phyloP scores from a whole-genome alignment of 495 filamentous ascomycete genomes.

The Trichoderma asperelloides region DNA sequence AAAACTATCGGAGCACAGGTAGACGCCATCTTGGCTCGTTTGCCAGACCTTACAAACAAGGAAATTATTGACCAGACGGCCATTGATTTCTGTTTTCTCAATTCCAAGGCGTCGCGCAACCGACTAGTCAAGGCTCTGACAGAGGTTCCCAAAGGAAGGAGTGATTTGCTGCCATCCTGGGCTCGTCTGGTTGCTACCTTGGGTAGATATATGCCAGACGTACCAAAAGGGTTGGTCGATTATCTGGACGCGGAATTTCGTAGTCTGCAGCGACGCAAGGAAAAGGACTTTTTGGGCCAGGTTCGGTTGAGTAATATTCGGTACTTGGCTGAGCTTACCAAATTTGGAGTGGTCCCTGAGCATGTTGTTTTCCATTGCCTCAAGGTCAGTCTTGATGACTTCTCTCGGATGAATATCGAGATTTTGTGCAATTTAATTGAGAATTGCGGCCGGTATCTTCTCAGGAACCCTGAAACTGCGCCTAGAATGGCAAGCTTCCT shows the following conservation, averaged over 20 bases:
- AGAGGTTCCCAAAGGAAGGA: conserved; percentile 86
- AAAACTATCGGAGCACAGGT: conserved; percentile 97
- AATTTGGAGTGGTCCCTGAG: conserved; percentile 96
- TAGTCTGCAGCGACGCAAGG: conserved; percentile 94
- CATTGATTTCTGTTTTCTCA: conserved; percentile 94
- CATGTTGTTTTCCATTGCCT: conserved; percentile 99
- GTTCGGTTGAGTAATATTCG: conserved; percentile 91
- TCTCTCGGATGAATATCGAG: conserved; percentile 97
- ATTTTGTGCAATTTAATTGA: conserved; percentile 96
- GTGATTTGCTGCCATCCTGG: conserved; percentile 86
- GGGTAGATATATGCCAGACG: conserved; percentile 85
- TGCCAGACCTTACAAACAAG: conserved; percentile 84
- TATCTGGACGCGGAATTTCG: conserved; percentile 96
- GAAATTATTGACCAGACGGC: conserved; percentile 87
- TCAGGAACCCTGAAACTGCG: conserved; percentile 88
- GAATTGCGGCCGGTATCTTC: conserved; percentile 90
- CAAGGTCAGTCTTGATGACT: conserved; percentile 94
- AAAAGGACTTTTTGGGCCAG: conserved; percentile 93
- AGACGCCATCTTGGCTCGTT: conserved; percentile 75
- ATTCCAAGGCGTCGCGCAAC: conserved; percentile 96
- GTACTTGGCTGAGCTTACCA: conserved; percentile 94
- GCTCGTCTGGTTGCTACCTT: conserved; percentile 89
- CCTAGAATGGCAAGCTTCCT: conserved; percentile 89
- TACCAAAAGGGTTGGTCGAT: conserved; percentile 82
- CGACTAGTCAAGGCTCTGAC: conserved; percentile 86